Conservation (phyloP, 805 yeast species). For the Hanseniaspora occidentalis region DNA sequence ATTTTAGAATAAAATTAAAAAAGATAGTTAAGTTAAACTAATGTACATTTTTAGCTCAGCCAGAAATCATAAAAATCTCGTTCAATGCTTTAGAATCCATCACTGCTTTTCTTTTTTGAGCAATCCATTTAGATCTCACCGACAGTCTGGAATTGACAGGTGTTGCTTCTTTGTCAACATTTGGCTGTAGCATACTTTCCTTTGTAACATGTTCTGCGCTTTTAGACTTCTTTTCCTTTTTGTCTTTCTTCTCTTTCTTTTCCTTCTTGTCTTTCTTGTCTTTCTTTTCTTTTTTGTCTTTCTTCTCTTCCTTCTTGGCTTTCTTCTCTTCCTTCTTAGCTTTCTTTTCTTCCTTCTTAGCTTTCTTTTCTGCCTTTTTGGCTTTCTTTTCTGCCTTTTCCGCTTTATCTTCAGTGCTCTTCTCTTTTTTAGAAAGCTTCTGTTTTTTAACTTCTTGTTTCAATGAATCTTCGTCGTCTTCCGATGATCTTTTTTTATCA, state of each 20-base stretch:
- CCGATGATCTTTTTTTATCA: slow-evolving; percentile 21
- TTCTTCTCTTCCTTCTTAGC: slow-evolving; percentile 15
- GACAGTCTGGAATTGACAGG: slow-evolving; percentile 46
- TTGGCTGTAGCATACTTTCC: slow-evolving; percentile 32
- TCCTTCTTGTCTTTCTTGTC: slow-evolving; percentile 19
- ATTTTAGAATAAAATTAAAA: neutral
- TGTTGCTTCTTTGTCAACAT: slow-evolving; percentile 22
- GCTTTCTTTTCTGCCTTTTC: slow-evolving; percentile 20
- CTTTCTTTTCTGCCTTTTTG: slow-evolving; percentile 15
- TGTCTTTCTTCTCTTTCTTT: slow-evolving; percentile 14
- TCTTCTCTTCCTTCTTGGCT: slow-evolving; percentile 20
- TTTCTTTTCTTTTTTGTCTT: slow-evolving; percentile 20
- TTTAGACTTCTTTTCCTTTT: slow-evolving; percentile 6
- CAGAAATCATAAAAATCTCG: slow-evolving; percentile 83
- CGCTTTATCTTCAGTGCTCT: slow-evolving; percentile 18
- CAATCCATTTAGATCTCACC: slow-evolving; percentile 77
- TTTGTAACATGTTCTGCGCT: slow-evolving; percentile 20
- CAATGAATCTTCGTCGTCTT: slow-evolving; percentile 15
- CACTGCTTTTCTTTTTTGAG: slow-evolving; percentile 82
- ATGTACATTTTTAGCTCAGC: slow-evolving; percentile 7
- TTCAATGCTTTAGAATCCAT: slow-evolving; percentile 80
- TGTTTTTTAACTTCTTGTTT: slow-evolving; percentile 15
- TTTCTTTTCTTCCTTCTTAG: slow-evolving; percentile 18
- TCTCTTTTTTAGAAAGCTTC: slow-evolving; percentile 18
- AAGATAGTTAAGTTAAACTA: neutral